A percentile compares a stretch with the other conserved stretches of the same genome.
Evolutionary conservation across 2,329 filamentous ascomycete species (phyloP).

Genomic region (Myriosclerotinia curreyana): DNA sequence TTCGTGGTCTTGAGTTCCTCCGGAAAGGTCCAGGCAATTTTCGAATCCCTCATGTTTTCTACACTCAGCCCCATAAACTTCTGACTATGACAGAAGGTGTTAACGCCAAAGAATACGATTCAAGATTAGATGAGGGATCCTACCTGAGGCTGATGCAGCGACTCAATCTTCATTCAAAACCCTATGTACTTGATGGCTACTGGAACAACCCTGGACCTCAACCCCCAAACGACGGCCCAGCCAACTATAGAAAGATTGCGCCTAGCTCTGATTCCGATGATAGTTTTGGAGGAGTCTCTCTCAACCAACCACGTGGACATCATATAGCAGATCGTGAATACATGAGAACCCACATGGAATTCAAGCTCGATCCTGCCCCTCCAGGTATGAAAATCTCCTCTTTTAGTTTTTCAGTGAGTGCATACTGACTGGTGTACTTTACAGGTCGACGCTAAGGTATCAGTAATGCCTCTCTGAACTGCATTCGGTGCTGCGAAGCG

Average conservation of each 20-base stretch:
- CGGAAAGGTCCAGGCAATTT: neutral
- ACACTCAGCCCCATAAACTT: neutral
- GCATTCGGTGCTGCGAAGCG: no score
- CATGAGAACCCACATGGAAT: neutral
- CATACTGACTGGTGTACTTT: no score
- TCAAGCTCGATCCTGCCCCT: neutral
- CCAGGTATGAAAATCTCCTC: neutral
- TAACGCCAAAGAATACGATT: neutral
- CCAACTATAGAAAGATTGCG: neutral
- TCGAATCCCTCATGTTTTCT: conserved; percentile 5
- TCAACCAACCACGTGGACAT: neutral
- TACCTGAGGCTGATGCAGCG: conserved; percentile 6
- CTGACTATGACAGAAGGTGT: neutral
- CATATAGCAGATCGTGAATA: neutral
- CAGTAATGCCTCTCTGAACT: no score
- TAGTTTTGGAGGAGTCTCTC: no score
- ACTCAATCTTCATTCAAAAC: conserved; percentile 2
- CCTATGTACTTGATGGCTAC: neutral
- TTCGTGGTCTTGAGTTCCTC: neutral
- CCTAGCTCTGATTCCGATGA: no score
- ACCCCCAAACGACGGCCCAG: neutral
- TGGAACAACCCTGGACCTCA: neutral
- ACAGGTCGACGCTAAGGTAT: neutral
- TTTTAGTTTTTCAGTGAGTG: neutral
- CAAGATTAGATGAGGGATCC: conserved; percentile 1